Evolutionary conservation across 208 protist species (phyloP).

Genomic region (Wallacemonas sp.): DNA sequence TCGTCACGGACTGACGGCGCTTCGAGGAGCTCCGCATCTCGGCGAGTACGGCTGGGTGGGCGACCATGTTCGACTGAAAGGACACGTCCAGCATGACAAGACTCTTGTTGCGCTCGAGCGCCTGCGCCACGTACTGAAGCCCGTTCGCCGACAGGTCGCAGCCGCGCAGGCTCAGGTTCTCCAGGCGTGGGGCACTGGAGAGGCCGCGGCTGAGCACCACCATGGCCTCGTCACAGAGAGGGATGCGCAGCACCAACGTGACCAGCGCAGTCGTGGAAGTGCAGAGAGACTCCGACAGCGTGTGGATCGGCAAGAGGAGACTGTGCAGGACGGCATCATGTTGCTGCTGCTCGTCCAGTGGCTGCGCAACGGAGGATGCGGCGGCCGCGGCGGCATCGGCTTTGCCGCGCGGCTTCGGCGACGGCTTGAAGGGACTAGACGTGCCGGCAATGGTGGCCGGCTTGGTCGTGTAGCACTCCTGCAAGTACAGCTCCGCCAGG

Average conservation of each 20-base stretch:
- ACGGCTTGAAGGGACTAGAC: constrained; percentile 20
- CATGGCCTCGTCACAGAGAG: constrained; percentile 56
- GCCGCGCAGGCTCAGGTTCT: constrained; percentile 47
- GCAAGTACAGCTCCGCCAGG: constrained; percentile 43
- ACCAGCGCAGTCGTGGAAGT: constrained; percentile 28
- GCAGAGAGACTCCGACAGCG: constrained; percentile 33
- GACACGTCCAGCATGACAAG: constrained; percentile 56
- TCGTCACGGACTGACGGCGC: constrained; percentile 22
- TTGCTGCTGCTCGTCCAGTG: constrained; percentile 1
- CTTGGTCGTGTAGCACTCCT: constrained; percentile 58
- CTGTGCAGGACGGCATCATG: constrained; percentile 14
- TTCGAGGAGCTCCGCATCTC: constrained; percentile 44
- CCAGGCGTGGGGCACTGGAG: constrained; percentile 34
- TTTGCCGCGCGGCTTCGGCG: constrained; percentile 5
- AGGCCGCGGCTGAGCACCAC: constrained; percentile 37
- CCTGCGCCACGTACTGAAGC: constrained; percentile 35
- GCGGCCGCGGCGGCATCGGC: not conserved
- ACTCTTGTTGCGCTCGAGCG: constrained; percentile 37
- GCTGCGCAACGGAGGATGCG: not conserved
- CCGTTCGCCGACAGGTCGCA: constrained; percentile 50
- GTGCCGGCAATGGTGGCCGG: constrained; percentile 15
- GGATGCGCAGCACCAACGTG: constrained; percentile 60
- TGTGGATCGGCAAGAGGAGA: constrained; percentile 33
- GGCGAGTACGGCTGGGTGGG: constrained; percentile 40
- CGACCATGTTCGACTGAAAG: constrained; percentile 49